Conservation (phyloP, 257 asterid species). For the Lantana camara region DNA sequence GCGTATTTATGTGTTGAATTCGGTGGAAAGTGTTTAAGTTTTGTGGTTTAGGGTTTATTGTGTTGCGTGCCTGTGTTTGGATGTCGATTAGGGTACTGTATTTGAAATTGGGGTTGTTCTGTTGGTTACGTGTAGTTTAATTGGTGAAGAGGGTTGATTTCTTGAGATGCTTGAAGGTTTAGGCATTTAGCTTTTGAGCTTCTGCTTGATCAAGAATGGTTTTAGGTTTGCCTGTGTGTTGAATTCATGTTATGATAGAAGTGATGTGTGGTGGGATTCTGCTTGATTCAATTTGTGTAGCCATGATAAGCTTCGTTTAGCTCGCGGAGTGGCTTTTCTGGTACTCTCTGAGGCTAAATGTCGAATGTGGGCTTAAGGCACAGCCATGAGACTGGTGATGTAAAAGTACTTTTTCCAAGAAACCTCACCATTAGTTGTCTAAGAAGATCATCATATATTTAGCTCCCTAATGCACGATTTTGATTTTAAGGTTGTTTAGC, state of each 20-base stretch:
- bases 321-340: not conserved
- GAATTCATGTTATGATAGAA: not conserved
- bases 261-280: not conserved
- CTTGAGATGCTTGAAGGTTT: not conserved
- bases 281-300: not conserved
- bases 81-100: slow-evolving; percentile 10
- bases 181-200: not conserved
- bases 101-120: not conserved
- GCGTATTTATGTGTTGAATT: no score
- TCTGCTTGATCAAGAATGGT: not conserved
- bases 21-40: not conserved
- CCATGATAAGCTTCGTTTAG: not conserved
- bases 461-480: not conserved
- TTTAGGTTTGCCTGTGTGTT: not conserved
- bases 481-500: not conserved
- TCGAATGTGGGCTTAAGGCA: not conserved
- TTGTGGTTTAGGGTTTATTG: slow-evolving; percentile 30
- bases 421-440: not conserved
- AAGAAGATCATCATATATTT: not conserved
- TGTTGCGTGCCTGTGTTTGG: not conserved
- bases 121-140: not conserved
- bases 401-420: not conserved
- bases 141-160: not conserved
- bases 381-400: not conserved
- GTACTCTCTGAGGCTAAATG: not conserved